These are phyloP conservation scores for Biscogniauxia marginata DNA, from an alignment of 2,329 filamentous ascomycete genomes.

Conservation along the genomic window DNA sequence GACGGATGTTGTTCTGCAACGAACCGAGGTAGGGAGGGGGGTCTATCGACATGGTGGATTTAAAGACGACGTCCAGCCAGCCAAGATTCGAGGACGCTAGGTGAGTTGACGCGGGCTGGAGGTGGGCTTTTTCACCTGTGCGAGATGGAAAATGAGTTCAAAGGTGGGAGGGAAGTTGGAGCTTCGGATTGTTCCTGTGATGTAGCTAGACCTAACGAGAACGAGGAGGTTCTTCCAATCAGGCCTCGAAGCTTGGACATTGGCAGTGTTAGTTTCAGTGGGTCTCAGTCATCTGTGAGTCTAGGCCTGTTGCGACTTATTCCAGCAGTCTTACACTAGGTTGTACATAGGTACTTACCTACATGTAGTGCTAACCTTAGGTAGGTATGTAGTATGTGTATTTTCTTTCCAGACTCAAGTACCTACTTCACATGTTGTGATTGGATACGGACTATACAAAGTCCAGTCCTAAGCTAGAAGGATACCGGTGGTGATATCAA, in stretches of 20 bases:
- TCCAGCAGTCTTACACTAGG: no score
- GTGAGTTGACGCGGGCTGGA: not conserved
- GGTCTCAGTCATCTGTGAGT: not conserved
- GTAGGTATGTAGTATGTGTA: not conserved
- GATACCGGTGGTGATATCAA: no score
- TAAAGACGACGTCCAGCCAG: slow-evolving; percentile 7
- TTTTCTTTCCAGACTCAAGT: not conserved
- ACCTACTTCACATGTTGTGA: not conserved
- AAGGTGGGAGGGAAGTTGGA: slow-evolving; percentile 2
- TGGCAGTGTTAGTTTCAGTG: slow-evolving; percentile 1
- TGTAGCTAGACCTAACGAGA: slow-evolving; percentile 7
- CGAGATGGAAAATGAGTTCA: not conserved
- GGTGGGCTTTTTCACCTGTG: not conserved
- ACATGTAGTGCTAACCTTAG: no score
- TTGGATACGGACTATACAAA: no score
- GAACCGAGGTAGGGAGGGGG: slow-evolving; percentile 82
- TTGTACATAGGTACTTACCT: no score
- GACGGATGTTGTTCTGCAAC: slow-evolving; percentile 95
- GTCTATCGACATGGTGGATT: slow-evolving; percentile 75
- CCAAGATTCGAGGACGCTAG: slow-evolving; percentile 16
- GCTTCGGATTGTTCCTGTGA: slow-evolving; percentile 4
- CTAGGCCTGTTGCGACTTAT: no score
- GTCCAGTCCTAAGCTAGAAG: no score
- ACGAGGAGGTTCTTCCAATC: slow-evolving; percentile 11
- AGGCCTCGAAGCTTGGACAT: slow-evolving; percentile 2